Evolutionary conservation across 2,329 filamentous ascomycete species (phyloP), one percentile per base, ranked within the genome.

Genomic region (Colletotrichum sansevieriae): DNA sequence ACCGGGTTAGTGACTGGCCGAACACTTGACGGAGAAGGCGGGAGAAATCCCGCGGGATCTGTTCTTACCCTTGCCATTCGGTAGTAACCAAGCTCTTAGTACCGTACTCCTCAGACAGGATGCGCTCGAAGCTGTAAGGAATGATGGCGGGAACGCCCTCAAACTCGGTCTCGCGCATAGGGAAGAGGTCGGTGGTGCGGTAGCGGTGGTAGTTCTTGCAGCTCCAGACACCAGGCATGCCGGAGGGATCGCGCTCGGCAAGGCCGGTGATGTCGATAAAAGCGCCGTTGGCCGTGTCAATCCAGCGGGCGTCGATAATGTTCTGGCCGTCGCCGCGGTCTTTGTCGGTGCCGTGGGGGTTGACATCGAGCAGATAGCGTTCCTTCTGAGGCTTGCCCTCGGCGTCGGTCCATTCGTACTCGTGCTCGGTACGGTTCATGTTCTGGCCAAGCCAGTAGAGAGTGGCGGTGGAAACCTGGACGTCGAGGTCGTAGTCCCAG

Each of bases 401-500:
- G 15, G 81, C 75, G 72, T 86, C 75, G 47, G 71, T 73, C 72
- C 81, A 85, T 51, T 76, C 76, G 77, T 89, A 93, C 33, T 82
- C 79, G 78, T 92, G 86, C 44, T 84, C 83, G 2, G 92, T 94
- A 73, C 88, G 86, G 80, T 96, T 96, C 78, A 89, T 85, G 70
- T 88, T 82, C 65, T 88, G 80, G 37, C 85, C 91, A 29, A 96
- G 82, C 77, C 88, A 88, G 41, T 83, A 78, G 52, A 96, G 83
- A 1, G 92, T 94, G 37, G 83, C 81, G 63, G 86, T 87, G 18
- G 89, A 88, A 33, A 96, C 89, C 79, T 96, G 93, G 0, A 92
- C 92, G 78, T 97, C 93, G 52, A 96, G 83, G 78, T 97, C 93
- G 82, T 90, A 92, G 78, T 96, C 93, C 92, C 92, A 95, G 0